A percentile compares a stretch with the other conserved stretches of the same genome.
phyloP scores from a whole-genome alignment of 345 rosid species.

The Hibiscus tridactylites region DNA sequence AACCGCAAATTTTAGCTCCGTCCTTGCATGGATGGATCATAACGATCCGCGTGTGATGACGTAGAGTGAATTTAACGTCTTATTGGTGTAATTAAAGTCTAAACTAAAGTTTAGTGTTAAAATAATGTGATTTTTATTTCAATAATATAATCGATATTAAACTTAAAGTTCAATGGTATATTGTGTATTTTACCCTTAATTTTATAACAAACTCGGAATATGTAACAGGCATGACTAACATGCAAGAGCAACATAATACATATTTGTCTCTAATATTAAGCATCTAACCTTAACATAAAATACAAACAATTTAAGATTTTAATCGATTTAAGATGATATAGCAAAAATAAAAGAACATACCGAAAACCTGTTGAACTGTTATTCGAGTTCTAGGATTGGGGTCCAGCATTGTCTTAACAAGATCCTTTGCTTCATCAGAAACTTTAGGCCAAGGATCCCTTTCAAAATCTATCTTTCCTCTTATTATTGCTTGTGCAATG shows the following conservation, averaged over 20 bases:
- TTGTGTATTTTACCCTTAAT: too few relatives aligned
- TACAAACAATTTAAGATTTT: not conserved
- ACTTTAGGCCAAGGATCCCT: conserved; percentile 86
- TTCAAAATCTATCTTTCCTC: conserved; percentile 47
- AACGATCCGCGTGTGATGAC: too few relatives aligned
- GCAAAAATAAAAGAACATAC: conserved; percentile 24
- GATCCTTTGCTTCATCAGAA: conserved; percentile 55
- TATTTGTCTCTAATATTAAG: not conserved
- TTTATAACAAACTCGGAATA: too few relatives aligned
- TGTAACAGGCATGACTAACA: not conserved
- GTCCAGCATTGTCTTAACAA: conserved; percentile 66
- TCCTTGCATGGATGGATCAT: too few relatives aligned
- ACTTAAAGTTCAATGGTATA: too few relatives aligned
- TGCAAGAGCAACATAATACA: not conserved
- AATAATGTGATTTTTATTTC: too few relatives aligned
- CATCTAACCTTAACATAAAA: not conserved
- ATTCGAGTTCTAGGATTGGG: conserved; percentile 53
- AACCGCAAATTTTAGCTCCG: too few relatives aligned
- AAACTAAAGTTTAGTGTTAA: too few relatives aligned
- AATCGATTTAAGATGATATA: not conserved
- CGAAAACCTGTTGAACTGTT: conserved; percentile 56
- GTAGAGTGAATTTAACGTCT: too few relatives aligned
- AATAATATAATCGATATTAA: too few relatives aligned
- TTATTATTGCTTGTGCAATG: conserved; percentile 66
- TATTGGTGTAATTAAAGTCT: too few relatives aligned